Conservation (phyloP, 352 stramenopile species). For the Blastocystis sp. region DNA sequence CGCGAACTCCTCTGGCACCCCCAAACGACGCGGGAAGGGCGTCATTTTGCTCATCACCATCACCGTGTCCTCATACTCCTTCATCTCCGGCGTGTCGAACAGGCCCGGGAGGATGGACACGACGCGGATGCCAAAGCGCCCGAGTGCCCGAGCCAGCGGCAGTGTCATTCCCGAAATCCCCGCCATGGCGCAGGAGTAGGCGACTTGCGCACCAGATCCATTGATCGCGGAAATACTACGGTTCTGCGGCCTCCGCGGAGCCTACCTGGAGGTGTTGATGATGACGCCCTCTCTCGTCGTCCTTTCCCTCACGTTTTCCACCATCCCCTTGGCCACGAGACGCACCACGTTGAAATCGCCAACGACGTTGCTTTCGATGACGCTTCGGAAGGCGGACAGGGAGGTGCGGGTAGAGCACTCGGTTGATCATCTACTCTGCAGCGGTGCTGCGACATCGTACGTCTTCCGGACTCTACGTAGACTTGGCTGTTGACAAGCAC, state of each 20-base stretch:
- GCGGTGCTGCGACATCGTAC: neutral
- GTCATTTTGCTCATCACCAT: conserved; percentile 48
- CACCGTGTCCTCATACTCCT: conserved; percentile 54
- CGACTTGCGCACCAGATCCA: conserved; percentile 43
- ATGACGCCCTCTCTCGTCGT: conserved; percentile 38
- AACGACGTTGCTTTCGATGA: conserved; percentile 47
- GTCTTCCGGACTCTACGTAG: conserved; percentile 21
- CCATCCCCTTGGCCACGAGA: conserved; percentile 11
- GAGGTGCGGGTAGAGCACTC: conserved; percentile 1
- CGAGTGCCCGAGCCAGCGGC: conserved; percentile 28
- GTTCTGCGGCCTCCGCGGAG: neutral
- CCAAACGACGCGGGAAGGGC: conserved; percentile 34
- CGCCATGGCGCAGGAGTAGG: conserved; percentile 44
- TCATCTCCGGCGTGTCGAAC: conserved; percentile 18
- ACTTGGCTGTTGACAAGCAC: conserved; percentile 39
- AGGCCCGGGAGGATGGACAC: conserved; percentile 24
- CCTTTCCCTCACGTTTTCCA: neutral
- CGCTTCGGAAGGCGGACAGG: conserved; percentile 10
- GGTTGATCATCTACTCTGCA: conserved; percentile 32
- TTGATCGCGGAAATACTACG: conserved; percentile 37
- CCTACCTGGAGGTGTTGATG: conserved; percentile 64
- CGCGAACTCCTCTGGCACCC: conserved; percentile 43
- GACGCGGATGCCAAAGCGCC: conserved; percentile 28
- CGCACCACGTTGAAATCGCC: conserved; percentile 44
- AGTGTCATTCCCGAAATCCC: conserved; percentile 56